Evolutionary conservation across 1,284 basidiomycete genomes (phyloP), one percentile per base, ranked within the genome.

Genomic region (Coniophora puteana): DNA sequence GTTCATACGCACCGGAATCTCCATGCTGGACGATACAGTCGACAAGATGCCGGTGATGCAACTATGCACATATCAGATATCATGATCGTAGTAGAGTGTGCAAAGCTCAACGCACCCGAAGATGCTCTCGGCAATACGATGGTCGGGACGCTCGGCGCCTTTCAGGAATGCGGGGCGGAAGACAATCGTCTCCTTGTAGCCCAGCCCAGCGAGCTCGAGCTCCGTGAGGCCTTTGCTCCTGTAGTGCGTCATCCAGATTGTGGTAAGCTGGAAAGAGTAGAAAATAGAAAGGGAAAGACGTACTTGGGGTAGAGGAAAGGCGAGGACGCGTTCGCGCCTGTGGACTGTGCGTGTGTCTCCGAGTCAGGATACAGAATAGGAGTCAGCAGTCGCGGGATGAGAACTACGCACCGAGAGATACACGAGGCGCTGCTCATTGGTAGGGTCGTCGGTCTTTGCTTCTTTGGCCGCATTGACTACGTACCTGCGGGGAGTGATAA

Each of bases 171-270:
- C 78, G 0, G 89, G 86, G 13, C 80, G 70, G 60, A 88, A 80
- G 35, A 88, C 58, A 47, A 89, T 76, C 1, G 78, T 78, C 34
- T 88, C 81, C 8, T 62, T 54, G 57, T 87, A 91, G 8, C 81
- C 83, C 5, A 89, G 58, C 3, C 57, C 60, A 0, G 84, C 80
- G 8, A 91, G 66, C 0, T 64, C 81, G 38, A 76, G 65, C 57
- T 91, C 89, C 0, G 89, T 90, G 27, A 81, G 59, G 10, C 85
- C 88, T 60, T 90, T 89, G 53, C 75, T 80, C 64, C 79, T 82
- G 40, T 32, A 23, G n/a, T n/a, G n/a, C n/a, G n/a, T n/a, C n/a
- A n/a, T n/a, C n/a, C n/a, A n/a, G n/a, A n/a, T n/a, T n/a, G n/a
- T n/a, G 13, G 29, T 23, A 33, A 40, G 3, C 14, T 7, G 4